Evolutionary conservation across 1,139 yeast species (phyloP).

Genomic region (Magnusiomyces magnusii): DNA sequence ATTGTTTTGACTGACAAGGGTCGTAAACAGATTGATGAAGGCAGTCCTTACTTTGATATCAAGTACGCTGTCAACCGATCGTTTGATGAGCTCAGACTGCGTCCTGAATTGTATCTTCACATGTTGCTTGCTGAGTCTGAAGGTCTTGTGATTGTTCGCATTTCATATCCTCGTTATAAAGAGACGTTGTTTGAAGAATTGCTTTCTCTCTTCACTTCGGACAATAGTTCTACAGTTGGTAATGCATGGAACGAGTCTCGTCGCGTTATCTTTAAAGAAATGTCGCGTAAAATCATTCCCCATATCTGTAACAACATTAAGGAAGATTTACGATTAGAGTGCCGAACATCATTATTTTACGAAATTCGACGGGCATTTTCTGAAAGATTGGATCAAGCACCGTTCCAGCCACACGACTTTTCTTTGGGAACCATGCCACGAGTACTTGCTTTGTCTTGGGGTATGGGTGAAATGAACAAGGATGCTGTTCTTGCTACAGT

Average conservation of each 20-base stretch:
- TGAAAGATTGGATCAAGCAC: constrained; percentile 82
- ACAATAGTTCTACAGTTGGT: constrained; percentile 75
- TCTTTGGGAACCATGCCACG: constrained; percentile 79
- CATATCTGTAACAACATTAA: constrained; percentile 70
- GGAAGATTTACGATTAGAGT: constrained; percentile 71
- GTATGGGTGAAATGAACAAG: constrained; percentile 69
- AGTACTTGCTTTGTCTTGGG: constrained; percentile 74
- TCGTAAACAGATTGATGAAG: constrained; percentile 65
- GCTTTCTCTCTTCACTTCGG: constrained; percentile 61
- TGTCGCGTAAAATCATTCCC: constrained; percentile 61
- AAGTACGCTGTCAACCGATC: constrained; percentile 83
- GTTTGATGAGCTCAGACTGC: constrained; percentile 59
- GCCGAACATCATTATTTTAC: constrained; percentile 62
- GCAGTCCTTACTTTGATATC: constrained; percentile 79
- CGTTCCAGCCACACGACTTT: constrained; percentile 72
- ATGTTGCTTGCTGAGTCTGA: constrained; percentile 85
- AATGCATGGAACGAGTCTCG: constrained; percentile 79
- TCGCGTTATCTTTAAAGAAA: constrained; percentile 54
- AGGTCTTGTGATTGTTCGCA: constrained; percentile 45
- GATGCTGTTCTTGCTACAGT: constrained; percentile 85
- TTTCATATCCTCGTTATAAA: constrained; percentile 37
- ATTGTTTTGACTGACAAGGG: constrained; percentile 86
- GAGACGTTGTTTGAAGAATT: constrained; percentile 43
- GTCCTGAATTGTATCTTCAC: constrained; percentile 76
- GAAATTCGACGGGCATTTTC: constrained; percentile 65